Base-by-base conservation (phyloP, 805 yeast genomes). In the Pichia scutulata region DNA sequence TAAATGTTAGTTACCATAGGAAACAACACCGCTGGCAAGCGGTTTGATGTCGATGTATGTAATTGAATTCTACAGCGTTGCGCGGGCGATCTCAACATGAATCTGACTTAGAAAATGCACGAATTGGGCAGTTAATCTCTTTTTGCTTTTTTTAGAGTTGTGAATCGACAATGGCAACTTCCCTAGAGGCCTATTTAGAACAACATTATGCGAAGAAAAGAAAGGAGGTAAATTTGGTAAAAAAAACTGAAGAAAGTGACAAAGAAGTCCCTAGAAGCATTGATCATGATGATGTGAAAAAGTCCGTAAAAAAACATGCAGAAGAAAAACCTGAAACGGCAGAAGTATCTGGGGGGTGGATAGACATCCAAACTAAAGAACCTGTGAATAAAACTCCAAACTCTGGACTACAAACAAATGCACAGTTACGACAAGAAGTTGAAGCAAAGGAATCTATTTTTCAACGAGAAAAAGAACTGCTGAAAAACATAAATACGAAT, bases 351-450 rank as follows among this genome's bases (percentile, higher is more conserved):
- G 37, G 37, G 7, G 4, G 7, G 6, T 33, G 37, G 37, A 33
- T 33, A n/a, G 37, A 33, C 8, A 9, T 33, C 7, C 19, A 22
- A 39, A 6, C 7, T 10, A 16, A 40, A 1, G 12, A 40, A 24
- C 9, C 7, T 16, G 18, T 40, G 16, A 9, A 28, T 13, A 28
- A 28, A 13, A 28, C 16, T 3, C 5, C n/a, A n/a, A n/a, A n/a
- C n/a, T n/a, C n/a, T 2, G 82, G 82, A 5, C 60, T 78, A 19
- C 80, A 76, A 53, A 71, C 79, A 0, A 76, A 72, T 3, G 72
- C 65, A 6, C 67, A 73, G 46, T 70, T 76, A 8, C 67, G 68
- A 19, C 55, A 54, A 8, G 74, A 73, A 43, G 60, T 70, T 25
- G 37, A 37, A 21, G 46, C 47, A 18, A 57, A 60, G 41, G 47